phyloP scores from a whole-genome alignment of 352 stramenopile species.

The Pythium dissimile region DNA sequence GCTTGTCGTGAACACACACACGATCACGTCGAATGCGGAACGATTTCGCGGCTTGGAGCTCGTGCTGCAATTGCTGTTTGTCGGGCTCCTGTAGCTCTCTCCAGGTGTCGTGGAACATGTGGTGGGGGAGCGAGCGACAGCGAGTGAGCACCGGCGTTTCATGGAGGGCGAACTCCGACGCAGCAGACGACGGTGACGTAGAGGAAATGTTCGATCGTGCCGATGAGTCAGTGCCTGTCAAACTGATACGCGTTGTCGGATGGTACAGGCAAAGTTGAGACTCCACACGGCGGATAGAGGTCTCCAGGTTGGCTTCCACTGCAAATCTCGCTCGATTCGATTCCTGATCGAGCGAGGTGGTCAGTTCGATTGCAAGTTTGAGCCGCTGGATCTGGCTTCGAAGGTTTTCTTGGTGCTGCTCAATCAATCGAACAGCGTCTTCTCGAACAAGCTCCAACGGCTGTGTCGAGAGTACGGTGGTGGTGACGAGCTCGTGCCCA shows the following conservation, averaged over 20 bases:
- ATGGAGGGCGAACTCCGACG: not conserved
- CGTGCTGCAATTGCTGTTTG: constrained; percentile 22
- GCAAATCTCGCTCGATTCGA: not conserved
- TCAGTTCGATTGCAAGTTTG: constrained; percentile 31
- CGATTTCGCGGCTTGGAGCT: constrained; percentile 28
- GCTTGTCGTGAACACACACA: constrained; percentile 7
- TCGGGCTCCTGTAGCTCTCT: constrained; percentile 22
- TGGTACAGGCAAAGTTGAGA: not conserved
- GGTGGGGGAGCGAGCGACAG: constrained; percentile 29
- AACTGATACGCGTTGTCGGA: not conserved
- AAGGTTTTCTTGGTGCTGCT: constrained; percentile 24
- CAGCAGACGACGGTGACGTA: not conserved
- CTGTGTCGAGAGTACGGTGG: not conserved
- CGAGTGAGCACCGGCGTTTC: constrained; percentile 25
- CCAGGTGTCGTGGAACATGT: constrained; percentile 31
- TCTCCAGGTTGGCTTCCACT: constrained; percentile 18
- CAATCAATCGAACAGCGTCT: constrained; percentile 32
- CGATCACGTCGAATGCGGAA: constrained; percentile 36
- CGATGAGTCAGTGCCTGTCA: not conserved
- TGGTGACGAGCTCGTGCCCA: constrained; percentile 32
- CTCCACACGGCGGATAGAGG: not conserved
- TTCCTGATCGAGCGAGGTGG: constrained; percentile 17
- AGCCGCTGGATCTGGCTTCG: constrained; percentile 23
- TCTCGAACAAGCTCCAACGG: constrained; percentile 34
- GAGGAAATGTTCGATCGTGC: not conserved